phyloP scores from a whole-genome alignment of 1,284 basidiomycete genomes.

The Prillingera fragicola region DNA sequence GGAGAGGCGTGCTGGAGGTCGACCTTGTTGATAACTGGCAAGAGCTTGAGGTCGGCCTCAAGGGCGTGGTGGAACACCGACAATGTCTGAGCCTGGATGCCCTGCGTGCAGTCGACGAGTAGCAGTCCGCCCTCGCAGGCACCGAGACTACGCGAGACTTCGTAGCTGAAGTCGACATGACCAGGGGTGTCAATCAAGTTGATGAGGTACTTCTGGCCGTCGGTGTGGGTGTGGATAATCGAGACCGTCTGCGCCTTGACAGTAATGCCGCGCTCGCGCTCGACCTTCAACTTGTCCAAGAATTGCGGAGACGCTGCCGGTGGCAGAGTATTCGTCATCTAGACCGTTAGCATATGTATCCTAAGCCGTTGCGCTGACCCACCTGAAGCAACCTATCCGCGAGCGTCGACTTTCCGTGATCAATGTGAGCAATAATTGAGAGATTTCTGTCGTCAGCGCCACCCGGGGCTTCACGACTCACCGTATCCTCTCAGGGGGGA shows the following conservation, averaged over 20 bases:
- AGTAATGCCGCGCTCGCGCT: slow-evolving; percentile 60
- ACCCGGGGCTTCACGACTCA: slow-evolving; percentile 36
- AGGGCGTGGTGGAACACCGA: slow-evolving; percentile 87
- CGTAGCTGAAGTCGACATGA: slow-evolving; percentile 95
- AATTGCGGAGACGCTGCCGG: slow-evolving; percentile 66
- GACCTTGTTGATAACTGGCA: slow-evolving; percentile 95
- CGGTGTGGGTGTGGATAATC: slow-evolving; percentile 66
- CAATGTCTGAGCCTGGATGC: slow-evolving; percentile 95
- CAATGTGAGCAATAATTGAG: slow-evolving; percentile 90
- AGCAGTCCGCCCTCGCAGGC: slow-evolving; percentile 92
- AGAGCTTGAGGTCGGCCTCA: slow-evolving; percentile 74
- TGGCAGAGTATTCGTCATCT: slow-evolving; percentile 83
- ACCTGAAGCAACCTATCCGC: slow-evolving; percentile 78
- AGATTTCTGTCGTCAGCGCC: slow-evolving; percentile 62
- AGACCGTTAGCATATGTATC: slow-evolving; percentile 16
- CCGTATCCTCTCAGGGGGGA: slow-evolving; percentile 70
- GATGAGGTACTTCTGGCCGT: slow-evolving; percentile 64
- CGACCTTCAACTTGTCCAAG: slow-evolving; percentile 92
- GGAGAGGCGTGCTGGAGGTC: slow-evolving; percentile 83
- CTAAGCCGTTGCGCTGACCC: slow-evolving; percentile 10
- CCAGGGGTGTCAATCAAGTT: slow-evolving; percentile 98
- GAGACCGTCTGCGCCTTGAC: slow-evolving; percentile 91
- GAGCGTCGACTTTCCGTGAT: slow-evolving; percentile 85
- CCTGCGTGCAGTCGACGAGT: slow-evolving; percentile 87
- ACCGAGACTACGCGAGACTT: slow-evolving; percentile 85